A percentile compares a stretch with the other conserved stretches of the same genome.
These are phyloP conservation scores for Nicotiana otophora DNA, from an alignment of 257 asterid species.

Conservation along the genomic window DNA sequence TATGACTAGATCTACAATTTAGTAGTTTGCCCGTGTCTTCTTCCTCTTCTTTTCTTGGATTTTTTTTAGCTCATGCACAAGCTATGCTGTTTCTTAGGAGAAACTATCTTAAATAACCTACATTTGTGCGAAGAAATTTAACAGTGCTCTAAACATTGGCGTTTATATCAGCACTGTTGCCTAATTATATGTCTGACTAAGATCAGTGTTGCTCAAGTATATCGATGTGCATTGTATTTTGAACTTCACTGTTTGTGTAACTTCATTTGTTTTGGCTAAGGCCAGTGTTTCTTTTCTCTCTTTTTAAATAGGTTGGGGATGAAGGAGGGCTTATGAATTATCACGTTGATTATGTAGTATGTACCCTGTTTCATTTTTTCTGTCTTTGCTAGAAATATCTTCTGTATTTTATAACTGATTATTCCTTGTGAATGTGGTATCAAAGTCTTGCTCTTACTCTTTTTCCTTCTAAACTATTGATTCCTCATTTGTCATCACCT, in stretches of 20 bases:
- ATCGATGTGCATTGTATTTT: too few relatives aligned
- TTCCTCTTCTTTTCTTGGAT: neutral
- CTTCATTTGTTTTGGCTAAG: too few relatives aligned
- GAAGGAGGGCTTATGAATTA: too few relatives aligned
- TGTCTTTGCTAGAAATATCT: neutral
- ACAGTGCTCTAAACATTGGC: neutral
- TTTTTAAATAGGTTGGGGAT: too few relatives aligned
- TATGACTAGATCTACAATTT: too few relatives aligned
- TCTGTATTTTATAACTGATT: neutral
- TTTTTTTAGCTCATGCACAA: neutral
- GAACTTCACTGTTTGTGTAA: too few relatives aligned
- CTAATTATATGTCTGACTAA: neutral
- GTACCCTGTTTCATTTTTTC: neutral
- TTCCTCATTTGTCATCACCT: neutral
- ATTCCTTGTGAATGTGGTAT: neutral
- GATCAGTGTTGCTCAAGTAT: neutral
- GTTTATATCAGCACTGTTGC: neutral
- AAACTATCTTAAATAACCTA: neutral
- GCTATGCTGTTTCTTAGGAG: neutral
- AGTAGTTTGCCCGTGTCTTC: neutral
- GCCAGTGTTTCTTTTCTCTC: too few relatives aligned
- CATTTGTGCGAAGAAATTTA: neutral
- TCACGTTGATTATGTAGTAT: too few relatives aligned
- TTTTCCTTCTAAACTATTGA: neutral
- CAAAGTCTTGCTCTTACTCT: neutral